Evolutionary conservation across 371 early-diverging fungal genomes (phyloP).

Genomic region (Lichtheimia ornata): DNA sequence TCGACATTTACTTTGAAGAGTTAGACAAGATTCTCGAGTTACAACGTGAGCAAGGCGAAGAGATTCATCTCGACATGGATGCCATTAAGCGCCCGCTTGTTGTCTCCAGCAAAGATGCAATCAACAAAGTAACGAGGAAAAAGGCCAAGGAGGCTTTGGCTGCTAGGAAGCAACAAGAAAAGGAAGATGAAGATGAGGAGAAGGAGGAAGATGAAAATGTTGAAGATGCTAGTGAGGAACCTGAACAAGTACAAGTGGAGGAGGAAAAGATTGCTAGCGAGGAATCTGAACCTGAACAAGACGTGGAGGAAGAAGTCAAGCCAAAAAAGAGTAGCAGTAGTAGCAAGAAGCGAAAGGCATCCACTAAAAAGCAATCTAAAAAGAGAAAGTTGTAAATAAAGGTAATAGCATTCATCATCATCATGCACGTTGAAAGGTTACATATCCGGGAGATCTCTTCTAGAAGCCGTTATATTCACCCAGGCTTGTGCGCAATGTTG

Average conservation of each 20-base stretch:
- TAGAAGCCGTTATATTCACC: too few relatives aligned
- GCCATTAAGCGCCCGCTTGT: conserved; percentile 68
- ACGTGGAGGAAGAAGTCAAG: too few relatives aligned
- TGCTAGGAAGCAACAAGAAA: conserved; percentile 3
- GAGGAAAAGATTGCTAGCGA: conserved; percentile 4
- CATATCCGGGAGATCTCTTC: too few relatives aligned
- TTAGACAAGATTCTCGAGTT: conserved; percentile 66
- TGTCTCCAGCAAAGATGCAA: conserved; percentile 53
- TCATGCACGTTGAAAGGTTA: too few relatives aligned
- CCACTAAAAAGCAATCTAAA: too few relatives aligned
- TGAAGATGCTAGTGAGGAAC: conserved; percentile 8
- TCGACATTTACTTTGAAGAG: conserved; percentile 83
- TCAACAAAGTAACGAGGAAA: conserved; percentile 55
- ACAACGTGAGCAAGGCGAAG: conserved; percentile 34
- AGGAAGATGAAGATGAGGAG: conserved; percentile 1
- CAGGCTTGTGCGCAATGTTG: too few relatives aligned
- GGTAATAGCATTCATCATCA: too few relatives aligned
- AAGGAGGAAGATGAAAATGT: conserved; percentile 11
- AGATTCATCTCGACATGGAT: conserved; percentile 41
- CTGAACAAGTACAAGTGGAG: conserved; percentile 6
- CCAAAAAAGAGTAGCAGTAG: too few relatives aligned
- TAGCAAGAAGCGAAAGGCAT: too few relatives aligned
- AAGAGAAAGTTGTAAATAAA: too few relatives aligned
- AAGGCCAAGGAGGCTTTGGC: conserved; percentile 51
- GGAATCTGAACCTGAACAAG: too few relatives aligned